These are phyloP conservation scores for Tripterygium wilfordii DNA, from an alignment of 177 flowering plant genomes.

Conservation along the genomic window DNA sequence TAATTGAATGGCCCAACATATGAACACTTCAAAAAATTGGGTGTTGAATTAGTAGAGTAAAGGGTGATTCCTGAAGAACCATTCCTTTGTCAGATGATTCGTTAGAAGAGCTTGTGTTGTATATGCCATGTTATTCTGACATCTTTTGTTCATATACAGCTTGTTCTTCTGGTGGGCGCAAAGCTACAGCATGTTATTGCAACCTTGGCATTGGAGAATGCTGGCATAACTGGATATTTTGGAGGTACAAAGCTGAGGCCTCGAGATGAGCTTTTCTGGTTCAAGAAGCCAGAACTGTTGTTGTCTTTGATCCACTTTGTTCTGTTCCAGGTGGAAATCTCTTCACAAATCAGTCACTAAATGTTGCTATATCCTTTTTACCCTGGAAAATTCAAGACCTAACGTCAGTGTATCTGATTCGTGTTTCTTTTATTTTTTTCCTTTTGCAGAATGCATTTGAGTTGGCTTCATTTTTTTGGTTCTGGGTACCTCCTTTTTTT, in stretches of 20 bases:
- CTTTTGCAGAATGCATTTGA: slow-evolving; percentile 89
- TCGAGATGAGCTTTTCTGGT: slow-evolving; percentile 94
- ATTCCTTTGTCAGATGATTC: too few species aligned
- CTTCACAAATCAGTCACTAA: background rate
- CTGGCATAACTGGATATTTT: slow-evolving; percentile 47
- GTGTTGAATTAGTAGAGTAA: too few species aligned
- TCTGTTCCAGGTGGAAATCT: slow-evolving; percentile 75
- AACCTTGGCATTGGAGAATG: slow-evolving; percentile 86
- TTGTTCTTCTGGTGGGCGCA: slow-evolving; percentile 87
- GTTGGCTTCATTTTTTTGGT: slow-evolving; percentile 97
- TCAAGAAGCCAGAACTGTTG: slow-evolving; percentile 69
- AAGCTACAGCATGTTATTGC: slow-evolving; percentile 95
- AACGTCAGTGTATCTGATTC: slow-evolving; percentile 7
- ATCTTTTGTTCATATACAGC: slow-evolving; percentile 36
- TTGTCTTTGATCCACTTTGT: slow-evolving; percentile 80
- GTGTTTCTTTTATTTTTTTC: slow-evolving; percentile 7
- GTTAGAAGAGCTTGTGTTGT: too few species aligned
- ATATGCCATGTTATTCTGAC: background rate
- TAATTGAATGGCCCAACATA: too few species aligned
- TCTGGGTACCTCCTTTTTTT: slow-evolving; percentile 77
- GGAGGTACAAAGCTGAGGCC: slow-evolving; percentile 60
- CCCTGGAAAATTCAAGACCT: background rate
- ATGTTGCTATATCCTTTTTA: background rate
- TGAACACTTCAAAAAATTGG: background rate
- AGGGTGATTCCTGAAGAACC: too few species aligned